A percentile compares a stretch with the other conserved stretches of the same genome.
phyloP scores from a whole-genome alignment of 768 basidiomycete genomes.

The Boletus edulis region DNA sequence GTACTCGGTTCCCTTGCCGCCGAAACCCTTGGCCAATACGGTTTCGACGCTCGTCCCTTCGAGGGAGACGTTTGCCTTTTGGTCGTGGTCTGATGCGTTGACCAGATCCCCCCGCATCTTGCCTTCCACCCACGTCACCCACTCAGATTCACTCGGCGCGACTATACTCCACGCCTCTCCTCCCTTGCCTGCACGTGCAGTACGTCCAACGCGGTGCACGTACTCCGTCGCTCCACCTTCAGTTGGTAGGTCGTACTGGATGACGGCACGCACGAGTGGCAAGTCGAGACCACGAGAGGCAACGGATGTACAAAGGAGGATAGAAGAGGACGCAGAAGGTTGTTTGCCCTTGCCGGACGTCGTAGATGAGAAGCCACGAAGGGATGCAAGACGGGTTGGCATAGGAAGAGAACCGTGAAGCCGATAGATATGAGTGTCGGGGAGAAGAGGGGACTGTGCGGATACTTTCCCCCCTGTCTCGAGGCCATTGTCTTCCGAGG shows the following conservation, averaged over 20 bases:
- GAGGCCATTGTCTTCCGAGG: constrained; percentile 23
- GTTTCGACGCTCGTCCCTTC: constrained; percentile 62
- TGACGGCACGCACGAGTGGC: constrained; percentile 88
- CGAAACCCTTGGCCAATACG: constrained; percentile 79
- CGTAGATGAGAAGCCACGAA: constrained; percentile 73
- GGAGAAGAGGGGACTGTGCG: constrained; percentile 71
- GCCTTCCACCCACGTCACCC: constrained; percentile 87
- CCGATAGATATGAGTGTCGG: constrained; percentile 77
- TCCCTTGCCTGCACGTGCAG: constrained; percentile 92
- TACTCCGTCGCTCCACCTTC: constrained; percentile 97
- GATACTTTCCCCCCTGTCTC: constrained; percentile 44
- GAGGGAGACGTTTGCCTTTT: constrained; percentile 47
- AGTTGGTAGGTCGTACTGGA: constrained; percentile 97
- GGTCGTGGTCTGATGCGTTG: constrained; percentile 24
- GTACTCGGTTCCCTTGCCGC: constrained; percentile 76
- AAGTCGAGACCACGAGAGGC: constrained; percentile 98
- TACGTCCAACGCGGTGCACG: constrained; percentile 94
- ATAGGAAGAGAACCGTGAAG: constrained; percentile 93
- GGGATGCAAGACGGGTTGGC: constrained; percentile 71
- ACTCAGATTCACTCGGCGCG: constrained; percentile 79
- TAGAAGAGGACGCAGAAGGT: constrained; percentile 47
- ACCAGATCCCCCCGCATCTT: constrained; percentile 64
- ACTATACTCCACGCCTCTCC: constrained; percentile 97
- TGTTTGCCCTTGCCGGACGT: constrained; percentile 30
- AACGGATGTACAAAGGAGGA: constrained; percentile 94